Evolutionary conservation across 495 filamentous ascomycete species (phyloP), one percentile per base, ranked within the genome.

Genomic region (Pseudomonodictys pantanalensis): DNA sequence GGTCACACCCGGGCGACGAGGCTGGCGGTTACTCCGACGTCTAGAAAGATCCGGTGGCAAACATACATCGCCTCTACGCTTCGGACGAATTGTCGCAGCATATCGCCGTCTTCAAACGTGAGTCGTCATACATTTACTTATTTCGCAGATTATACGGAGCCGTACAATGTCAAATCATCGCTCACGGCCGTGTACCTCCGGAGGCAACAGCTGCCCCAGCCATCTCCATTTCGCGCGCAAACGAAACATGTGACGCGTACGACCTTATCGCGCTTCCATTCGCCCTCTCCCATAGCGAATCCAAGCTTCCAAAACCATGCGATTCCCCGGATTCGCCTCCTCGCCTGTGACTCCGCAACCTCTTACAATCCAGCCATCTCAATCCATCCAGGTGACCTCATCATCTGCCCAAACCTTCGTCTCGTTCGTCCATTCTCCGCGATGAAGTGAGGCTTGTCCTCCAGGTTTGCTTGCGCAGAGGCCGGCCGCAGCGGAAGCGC

Each of bases 261-360:
- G 38, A 20, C 32, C 48, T 47, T 60, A 17, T n/a, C n/a, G n/a
- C n/a, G n/a, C n/a, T n/a, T n/a, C n/a, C n/a, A n/a, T n/a, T n/a
- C n/a, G n/a, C n/a, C n/a, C n/a, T n/a, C n/a, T n/a, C n/a, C n/a
- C n/a, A 54, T 11, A 11, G 35, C 17, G 49, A 41, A 39, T 32
- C 32, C 41, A 47, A 60, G 49, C 50, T 29, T 47, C 25, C 35
- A 17, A 52, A 41, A 24, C 18, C 20, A 3, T 4, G 30, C 5
- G 22, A n/a, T 15, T n/a, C 56, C 56, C 47, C 46, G 30, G 39
- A 60, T 52, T 60, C 54, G 58, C 58, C 58, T 43, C 58, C 54
- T 50, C 30, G 25, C 23, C 58, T 60, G 39, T 45, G 45, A 58
- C 33, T 52, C 47, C 44, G 17, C 33, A 47, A 28, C 58, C 24